Evolutionary conservation across 1,139 yeast species (phyloP).

Genomic region (Suhomyces terraborum): DNA sequence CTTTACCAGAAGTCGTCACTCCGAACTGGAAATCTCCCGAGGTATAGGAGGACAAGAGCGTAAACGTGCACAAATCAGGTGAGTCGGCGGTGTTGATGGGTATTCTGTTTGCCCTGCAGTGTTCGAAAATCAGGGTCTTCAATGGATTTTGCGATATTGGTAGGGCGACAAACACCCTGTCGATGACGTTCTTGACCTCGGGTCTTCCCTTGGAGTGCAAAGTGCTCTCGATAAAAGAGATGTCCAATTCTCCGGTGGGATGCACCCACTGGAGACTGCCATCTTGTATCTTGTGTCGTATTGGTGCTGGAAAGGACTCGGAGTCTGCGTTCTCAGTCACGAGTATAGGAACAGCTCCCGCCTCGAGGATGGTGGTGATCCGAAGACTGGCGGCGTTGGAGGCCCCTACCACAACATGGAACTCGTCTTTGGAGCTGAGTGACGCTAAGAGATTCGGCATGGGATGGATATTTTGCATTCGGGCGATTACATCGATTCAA

Average conservation of each 20-base stretch:
- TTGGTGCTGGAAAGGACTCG: constrained; percentile 23
- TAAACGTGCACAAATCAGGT: constrained; percentile 72
- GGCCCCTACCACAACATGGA: constrained; percentile 64
- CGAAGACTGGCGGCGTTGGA: constrained; percentile 55
- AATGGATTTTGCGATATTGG: constrained; percentile 27
- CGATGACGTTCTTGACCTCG: constrained; percentile 66
- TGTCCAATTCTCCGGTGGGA: constrained; percentile 26
- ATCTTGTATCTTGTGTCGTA: constrained; percentile 22
- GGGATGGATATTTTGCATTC: not conserved
- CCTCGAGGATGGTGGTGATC: constrained; percentile 46
- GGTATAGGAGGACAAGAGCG: constrained; percentile 68
- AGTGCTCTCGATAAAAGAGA: constrained; percentile 20
- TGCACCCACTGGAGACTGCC: constrained; percentile 35
- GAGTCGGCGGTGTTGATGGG: constrained; percentile 82
- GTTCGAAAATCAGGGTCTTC: constrained; percentile 44
- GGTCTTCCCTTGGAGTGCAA: constrained; percentile 60
- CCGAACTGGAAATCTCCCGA: constrained; percentile 83
- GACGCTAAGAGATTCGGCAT: constrained; percentile 51
- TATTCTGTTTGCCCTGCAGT: constrained; percentile 63
- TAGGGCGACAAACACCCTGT: constrained; percentile 68
- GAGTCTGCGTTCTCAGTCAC: constrained; percentile 29
- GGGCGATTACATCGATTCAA: not conserved
- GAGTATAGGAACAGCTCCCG: constrained; percentile 62
- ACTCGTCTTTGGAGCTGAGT: constrained; percentile 52
- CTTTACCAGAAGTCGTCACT: constrained; percentile 84